Conservation (phyloP, 176 grass and related monocot genomes). For the Paspalum notatum region DNA sequence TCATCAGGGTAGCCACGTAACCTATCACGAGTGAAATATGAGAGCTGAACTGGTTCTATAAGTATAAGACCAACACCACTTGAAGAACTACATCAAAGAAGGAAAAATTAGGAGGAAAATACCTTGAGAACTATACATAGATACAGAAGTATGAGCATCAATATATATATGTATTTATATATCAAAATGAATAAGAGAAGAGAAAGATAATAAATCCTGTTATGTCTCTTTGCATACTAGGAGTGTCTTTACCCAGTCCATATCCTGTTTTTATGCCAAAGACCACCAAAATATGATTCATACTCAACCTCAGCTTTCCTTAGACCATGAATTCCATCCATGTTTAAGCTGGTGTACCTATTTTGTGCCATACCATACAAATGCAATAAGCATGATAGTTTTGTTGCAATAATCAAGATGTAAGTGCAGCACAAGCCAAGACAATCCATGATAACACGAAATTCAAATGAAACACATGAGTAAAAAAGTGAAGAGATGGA, state of each 20-base stretch:
- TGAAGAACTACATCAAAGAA: conserved; percentile 38
- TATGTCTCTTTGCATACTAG: conserved; percentile 13
- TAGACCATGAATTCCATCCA: conserved; percentile 44
- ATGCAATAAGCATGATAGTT: conserved; percentile 20
- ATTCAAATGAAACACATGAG: not conserved
- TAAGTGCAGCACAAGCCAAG: conserved; percentile 23
- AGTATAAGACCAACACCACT: conserved; percentile 57
- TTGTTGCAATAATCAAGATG: not conserved
- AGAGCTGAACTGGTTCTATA: conserved; percentile 49
- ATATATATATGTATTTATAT: conserved; percentile 3
- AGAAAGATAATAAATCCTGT: not conserved
- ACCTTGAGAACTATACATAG: not conserved
- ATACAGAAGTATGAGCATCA: conserved; percentile 1
- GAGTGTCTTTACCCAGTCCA: conserved; percentile 60
- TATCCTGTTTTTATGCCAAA: conserved; percentile 64
- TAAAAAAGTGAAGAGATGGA: not conserved
- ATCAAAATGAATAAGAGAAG: conserved; percentile 17
- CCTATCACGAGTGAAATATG: conserved; percentile 62
- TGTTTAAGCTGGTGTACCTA: conserved; percentile 43
- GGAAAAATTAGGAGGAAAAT: conserved; percentile 25
- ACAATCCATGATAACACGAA: conserved; percentile 4
- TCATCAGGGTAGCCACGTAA: conserved; percentile 66
- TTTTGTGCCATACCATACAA: conserved; percentile 40
- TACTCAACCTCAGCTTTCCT: conserved; percentile 55
- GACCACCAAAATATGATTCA: conserved; percentile 61